Conservation (phyloP, 768 basidiomycete species). For the Trichaptum fuscoviolaceum region DNA sequence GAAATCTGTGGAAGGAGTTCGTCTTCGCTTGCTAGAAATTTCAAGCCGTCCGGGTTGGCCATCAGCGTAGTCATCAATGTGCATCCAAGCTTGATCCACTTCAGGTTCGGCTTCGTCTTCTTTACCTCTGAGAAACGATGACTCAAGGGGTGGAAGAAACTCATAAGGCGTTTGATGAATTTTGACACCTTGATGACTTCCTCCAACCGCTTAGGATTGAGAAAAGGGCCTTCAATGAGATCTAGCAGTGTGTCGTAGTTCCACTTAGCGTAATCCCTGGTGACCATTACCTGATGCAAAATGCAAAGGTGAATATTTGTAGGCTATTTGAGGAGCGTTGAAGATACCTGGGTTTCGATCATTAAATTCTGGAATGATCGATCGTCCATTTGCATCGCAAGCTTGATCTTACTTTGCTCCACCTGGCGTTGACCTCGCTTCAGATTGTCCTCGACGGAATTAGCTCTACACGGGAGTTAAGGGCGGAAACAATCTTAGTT, state of each 20-base stretch:
- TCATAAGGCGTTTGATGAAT: slow-evolving; percentile 86
- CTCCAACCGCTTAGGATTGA: slow-evolving; percentile 89
- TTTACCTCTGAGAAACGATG: slow-evolving; percentile 84
- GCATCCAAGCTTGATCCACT: slow-evolving; percentile 86
- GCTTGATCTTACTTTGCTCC: slow-evolving; percentile 83
- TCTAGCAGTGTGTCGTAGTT: slow-evolving; percentile 86
- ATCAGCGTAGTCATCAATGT: slow-evolving; percentile 78
- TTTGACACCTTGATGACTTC: slow-evolving; percentile 89
- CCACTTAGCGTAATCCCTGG: slow-evolving; percentile 90
- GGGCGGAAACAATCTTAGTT: not conserved
- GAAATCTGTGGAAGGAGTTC: slow-evolving; percentile 78
- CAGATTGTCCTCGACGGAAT: slow-evolving; percentile 80
- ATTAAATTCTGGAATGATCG: slow-evolving; percentile 80
- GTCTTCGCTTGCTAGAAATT: slow-evolving; percentile 79
- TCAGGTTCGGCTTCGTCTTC: slow-evolving; percentile 65
- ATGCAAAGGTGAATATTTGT: not conserved
- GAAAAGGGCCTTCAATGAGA: slow-evolving; percentile 84
- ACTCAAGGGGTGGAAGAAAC: slow-evolving; percentile 88
- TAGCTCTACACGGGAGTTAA: slow-evolving; percentile 43
- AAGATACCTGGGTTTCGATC: slow-evolving; percentile 76
- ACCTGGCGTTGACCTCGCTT: slow-evolving; percentile 86
- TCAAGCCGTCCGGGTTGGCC: slow-evolving; percentile 74
- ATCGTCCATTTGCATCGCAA: slow-evolving; percentile 95
- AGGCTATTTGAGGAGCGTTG: not conserved
- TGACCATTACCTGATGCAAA: slow-evolving; percentile 63